These are phyloP conservation scores for Podila epicladia DNA, from an alignment of 192 early-diverging fungal species.

Conservation along the genomic window DNA sequence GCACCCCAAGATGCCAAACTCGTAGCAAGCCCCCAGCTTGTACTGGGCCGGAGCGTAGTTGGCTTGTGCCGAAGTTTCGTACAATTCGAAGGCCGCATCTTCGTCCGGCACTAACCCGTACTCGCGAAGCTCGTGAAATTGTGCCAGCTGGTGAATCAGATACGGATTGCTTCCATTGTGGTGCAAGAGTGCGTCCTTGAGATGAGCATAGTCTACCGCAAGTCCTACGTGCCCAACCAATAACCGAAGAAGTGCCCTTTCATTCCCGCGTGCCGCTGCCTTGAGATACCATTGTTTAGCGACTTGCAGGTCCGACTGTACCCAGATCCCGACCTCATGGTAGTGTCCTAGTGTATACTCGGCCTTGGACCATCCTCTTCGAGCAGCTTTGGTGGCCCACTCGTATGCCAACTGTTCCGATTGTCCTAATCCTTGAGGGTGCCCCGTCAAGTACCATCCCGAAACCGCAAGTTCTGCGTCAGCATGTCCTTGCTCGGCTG, in stretches of 20 bases:
- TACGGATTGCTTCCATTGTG: slow-evolving; percentile 39
- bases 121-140: slow-evolving; percentile 43
- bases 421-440: slow-evolving; percentile 58
- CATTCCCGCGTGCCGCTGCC: slow-evolving; percentile 40
- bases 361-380: slow-evolving; percentile 41
- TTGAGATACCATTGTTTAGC: slow-evolving; percentile 50
- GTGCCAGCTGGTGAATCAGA: slow-evolving; percentile 39
- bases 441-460: slow-evolving; percentile 70
- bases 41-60: slow-evolving; percentile 78
- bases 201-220: slow-evolving; percentile 40
- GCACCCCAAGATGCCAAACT: slow-evolving; percentile 79
- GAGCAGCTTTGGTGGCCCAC: slow-evolving; percentile 45
- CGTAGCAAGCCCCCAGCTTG: slow-evolving; percentile 79
- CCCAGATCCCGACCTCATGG: slow-evolving; percentile 45
- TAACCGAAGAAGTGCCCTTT: slow-evolving; percentile 29
- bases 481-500: slow-evolving; percentile 71
- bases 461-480: slow-evolving; percentile 67
- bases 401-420: slow-evolving; percentile 54
- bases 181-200: slow-evolving; percentile 38
- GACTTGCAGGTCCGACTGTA: slow-evolving; percentile 23
- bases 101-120: slow-evolving; percentile 45
- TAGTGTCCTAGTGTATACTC: slow-evolving; percentile 50
- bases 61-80: slow-evolving; percentile 61
- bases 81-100: slow-evolving; percentile 41
- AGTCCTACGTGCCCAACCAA: slow-evolving; percentile 42